These are phyloP conservation scores for Litchi chinensis DNA, from an alignment of 345 rosid genomes.

Conservation along the genomic window DNA sequence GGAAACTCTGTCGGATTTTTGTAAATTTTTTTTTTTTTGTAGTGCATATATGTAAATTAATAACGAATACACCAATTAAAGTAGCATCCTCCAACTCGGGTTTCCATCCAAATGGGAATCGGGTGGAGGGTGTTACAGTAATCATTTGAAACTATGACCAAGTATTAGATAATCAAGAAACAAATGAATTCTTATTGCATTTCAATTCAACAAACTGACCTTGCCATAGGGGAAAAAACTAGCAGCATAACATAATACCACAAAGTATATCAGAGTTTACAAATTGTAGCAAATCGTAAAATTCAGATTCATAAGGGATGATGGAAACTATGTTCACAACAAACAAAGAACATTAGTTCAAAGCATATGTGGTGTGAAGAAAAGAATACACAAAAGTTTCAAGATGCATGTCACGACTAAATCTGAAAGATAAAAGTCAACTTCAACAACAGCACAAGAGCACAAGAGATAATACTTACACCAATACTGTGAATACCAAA, in stretches of 20 bases:
- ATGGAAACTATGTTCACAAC: background rate
- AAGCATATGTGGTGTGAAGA: background rate
- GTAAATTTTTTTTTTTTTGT: too few species aligned
- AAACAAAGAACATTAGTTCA: background rate
- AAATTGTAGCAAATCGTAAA: background rate
- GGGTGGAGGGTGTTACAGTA: too few species aligned
- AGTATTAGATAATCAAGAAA: background rate
- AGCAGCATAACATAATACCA: background rate
- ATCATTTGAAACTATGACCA: background rate
- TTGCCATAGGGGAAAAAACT: background rate
- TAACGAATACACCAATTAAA: too few species aligned
- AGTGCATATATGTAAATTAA: too few species aligned
- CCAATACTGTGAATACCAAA: conserved; percentile 85
- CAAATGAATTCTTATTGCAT: background rate
- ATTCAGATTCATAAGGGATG: background rate
- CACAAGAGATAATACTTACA: conserved; percentile 56
- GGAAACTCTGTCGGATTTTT: too few species aligned
- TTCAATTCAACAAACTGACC: background rate
- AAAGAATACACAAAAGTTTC: background rate
- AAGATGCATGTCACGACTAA: background rate
- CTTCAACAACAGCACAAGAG: background rate
- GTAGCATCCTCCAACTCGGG: too few species aligned
- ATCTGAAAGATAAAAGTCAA: background rate
- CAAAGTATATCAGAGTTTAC: background rate
- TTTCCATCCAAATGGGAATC: too few species aligned